Percentiles rank a stretch among this genome's conserved stretches.
These are phyloP conservation scores for Diplodia sapinea DNA, from an alignment of 2,329 filamentous ascomycete genomes.

Conservation along the genomic window DNA sequence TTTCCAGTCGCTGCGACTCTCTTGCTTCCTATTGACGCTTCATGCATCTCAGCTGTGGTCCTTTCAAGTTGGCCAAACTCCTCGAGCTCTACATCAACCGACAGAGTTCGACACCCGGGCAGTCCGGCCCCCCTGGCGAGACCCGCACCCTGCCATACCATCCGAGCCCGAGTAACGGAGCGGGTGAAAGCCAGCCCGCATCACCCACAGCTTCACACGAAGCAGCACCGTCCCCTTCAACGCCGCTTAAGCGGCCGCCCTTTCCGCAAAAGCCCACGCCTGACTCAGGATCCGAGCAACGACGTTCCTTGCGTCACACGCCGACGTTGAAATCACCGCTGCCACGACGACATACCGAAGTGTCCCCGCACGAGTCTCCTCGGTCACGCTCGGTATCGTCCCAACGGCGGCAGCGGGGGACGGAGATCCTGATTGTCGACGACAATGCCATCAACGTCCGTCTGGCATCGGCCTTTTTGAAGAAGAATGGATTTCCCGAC, in stretches of 20 bases:
- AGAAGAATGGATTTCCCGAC: slow-evolving; percentile 41
- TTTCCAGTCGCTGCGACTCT: neutral
- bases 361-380: neutral
- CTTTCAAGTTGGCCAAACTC: slow-evolving; percentile 46
- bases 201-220: no score
- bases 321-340: neutral
- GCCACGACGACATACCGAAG: neutral
- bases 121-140: no score
- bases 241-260: no score
- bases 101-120: neutral
- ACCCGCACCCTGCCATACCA: neutral
- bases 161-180: neutral
- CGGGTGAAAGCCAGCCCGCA: no score
- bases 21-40: neutral
- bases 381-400: neutral
- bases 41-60: slow-evolving; percentile 37
- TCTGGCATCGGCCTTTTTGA: slow-evolving; percentile 44
- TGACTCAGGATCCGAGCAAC: no score
- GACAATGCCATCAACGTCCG: slow-evolving; percentile 50
- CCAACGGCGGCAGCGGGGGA: neutral
- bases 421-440: slow-evolving; percentile 46
- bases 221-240: no score
- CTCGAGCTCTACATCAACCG: slow-evolving; percentile 31
- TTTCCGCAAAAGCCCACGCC: no score
- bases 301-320: no score